Conservation (phyloP, 2,329 filamentous ascomycete genomes). For the Neonectria faginata region DNA sequence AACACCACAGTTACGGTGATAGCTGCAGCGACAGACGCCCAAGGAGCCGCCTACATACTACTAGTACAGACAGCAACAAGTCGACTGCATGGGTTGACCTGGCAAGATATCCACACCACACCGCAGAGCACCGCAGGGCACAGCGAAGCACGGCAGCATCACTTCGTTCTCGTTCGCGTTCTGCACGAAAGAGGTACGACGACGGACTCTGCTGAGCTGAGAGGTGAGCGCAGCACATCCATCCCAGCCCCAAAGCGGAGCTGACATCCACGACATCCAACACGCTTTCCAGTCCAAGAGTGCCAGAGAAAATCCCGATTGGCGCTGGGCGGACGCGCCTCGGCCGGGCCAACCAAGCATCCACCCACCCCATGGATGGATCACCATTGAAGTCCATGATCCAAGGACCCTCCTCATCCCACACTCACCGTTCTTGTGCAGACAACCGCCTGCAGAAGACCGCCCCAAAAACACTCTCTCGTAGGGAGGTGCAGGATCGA, state of each 20-base stretch:
- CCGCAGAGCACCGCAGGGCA: constrained; percentile 10
- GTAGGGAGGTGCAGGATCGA: constrained; percentile 26
- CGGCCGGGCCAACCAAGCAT: constrained; percentile 25
- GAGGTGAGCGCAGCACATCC: constrained; percentile 20
- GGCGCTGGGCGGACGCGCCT: constrained; percentile 29
- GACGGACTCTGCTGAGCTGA: constrained; percentile 7
- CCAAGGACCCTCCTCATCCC: constrained; percentile 20
- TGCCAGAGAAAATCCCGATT: constrained; percentile 38
- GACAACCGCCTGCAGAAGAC: constrained; percentile 31
- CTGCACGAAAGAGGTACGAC: constrained; percentile 7
- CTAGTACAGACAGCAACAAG: constrained; percentile 21
- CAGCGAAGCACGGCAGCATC: constrained; percentile 13
- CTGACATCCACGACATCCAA: constrained; percentile 22
- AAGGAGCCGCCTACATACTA: not conserved
- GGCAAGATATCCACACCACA: constrained; percentile 24
- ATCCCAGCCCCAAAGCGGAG: constrained; percentile 23
- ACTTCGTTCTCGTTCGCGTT: not conserved
- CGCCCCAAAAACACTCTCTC: constrained; percentile 31
- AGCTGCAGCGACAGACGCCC: constrained; percentile 18
- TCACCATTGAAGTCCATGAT: not conserved
- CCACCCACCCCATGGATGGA: constrained; percentile 24
- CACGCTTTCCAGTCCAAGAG: constrained; percentile 17
- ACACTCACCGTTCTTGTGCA: constrained; percentile 44
- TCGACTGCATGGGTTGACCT: constrained; percentile 20
- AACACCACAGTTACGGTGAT: constrained; percentile 17